Conservation (phyloP, 768 basidiomycete species). For the Rhodotorula graminis region DNA sequence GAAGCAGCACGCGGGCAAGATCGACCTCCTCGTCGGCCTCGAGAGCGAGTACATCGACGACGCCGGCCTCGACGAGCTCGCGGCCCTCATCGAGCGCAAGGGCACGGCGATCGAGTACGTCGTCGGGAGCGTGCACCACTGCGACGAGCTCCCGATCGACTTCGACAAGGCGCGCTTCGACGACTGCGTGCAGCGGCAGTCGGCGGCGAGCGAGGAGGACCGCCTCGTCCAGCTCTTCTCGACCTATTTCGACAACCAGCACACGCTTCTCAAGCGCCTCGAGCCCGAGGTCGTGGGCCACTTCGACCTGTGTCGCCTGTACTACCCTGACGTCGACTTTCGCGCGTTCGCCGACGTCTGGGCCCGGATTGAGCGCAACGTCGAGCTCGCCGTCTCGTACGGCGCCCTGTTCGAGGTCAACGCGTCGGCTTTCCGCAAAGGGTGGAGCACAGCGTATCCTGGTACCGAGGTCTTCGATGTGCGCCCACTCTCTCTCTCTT, state of each 20-base stretch:
- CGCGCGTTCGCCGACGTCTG: slow-evolving; percentile 56
- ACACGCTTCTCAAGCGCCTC: slow-evolving; percentile 62
- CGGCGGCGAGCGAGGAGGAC: slow-evolving; percentile 9
- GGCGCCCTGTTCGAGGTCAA: slow-evolving; percentile 92
- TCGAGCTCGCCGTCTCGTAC: slow-evolving; percentile 65
- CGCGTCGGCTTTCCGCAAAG: slow-evolving; percentile 85
- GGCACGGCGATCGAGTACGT: slow-evolving; percentile 68
- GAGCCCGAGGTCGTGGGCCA: slow-evolving; percentile 88
- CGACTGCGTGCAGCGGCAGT: slow-evolving; percentile 55
- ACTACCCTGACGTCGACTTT: slow-evolving; percentile 54
- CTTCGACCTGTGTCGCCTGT: slow-evolving; percentile 85
- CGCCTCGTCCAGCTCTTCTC: slow-evolving; percentile 44
- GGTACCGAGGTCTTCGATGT: slow-evolving; percentile 71
- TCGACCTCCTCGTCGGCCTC: slow-evolving; percentile 76
- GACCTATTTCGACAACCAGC: slow-evolving; percentile 82
- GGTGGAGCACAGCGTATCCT: slow-evolving; percentile 81
- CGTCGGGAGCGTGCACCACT: slow-evolving; percentile 91
- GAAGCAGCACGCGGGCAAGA: slow-evolving; percentile 57
- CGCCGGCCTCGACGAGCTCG: slow-evolving; percentile 60
- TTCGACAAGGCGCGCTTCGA: slow-evolving; percentile 73
- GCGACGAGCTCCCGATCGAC: slow-evolving; percentile 81
- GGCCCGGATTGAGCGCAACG: slow-evolving; percentile 67
- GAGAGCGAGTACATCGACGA: slow-evolving; percentile 85
- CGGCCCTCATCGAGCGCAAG: slow-evolving; percentile 54
- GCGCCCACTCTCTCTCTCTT: slow-evolving; percentile 36